Evolutionary conservation across 2,329 filamentous ascomycete species (phyloP), one percentile per base, ranked within the genome.

Genomic region (Diplodia seriata): DNA sequence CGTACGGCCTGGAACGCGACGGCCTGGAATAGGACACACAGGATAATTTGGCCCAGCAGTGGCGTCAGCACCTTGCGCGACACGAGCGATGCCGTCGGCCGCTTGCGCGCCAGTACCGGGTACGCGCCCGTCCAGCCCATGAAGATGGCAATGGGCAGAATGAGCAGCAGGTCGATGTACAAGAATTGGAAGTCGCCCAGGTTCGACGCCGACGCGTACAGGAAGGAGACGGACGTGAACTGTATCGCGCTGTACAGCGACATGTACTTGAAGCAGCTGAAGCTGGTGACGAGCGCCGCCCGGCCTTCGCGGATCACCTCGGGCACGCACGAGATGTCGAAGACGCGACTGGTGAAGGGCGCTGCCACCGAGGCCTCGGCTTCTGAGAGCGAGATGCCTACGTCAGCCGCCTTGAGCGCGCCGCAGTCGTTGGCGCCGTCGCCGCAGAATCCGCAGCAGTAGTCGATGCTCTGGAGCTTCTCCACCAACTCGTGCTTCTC

Each of bases 241-340:
- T 99, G 95, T 72, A 99, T 99, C n/a, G 95, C 94, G 2, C 94
- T 98, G 83, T 99, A 99, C 71, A 99, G 81, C 74, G 92, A 96
- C 96, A 99, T 99, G 81, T 97, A 99, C 83, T 98, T 99, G 86
- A 99, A 99, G 82, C 95, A 99, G 82, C 92, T 96, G 82, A 99
- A 99, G 79, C 93, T 97, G 14, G 95, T 99, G n/a, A 98, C 94
- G 40, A 99, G 85, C 40, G 96, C 92, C 23, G 94, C 94, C 70
- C 96, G 89, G 23, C 95, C 95, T 83, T 99, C 95, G 72, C 93
- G 79, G 71, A 99, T 98, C 71, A 99, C 90, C 74, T 94, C 90
- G 8, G 94, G 91, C 4, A 99, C 94, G 77, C 95, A 99, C 14
- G 91, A 91, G 74, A 99, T 98, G 77, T 99, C 95, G 76, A 99